phyloP scores from a whole-genome alignment of 176 grass and related monocot species.

The Carex cristatella region DNA sequence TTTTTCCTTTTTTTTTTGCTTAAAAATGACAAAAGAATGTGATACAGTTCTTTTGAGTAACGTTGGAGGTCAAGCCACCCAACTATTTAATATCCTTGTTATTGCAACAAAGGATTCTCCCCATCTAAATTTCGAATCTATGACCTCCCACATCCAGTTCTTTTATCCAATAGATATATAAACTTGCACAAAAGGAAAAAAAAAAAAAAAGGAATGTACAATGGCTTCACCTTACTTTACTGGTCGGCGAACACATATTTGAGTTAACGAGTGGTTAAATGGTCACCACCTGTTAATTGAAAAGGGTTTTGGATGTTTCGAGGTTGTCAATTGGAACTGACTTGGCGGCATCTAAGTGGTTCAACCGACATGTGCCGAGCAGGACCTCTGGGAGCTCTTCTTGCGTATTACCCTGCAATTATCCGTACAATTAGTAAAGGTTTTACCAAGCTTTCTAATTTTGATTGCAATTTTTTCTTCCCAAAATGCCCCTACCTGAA shows the following conservation, averaged over 20 bases:
- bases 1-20: not conserved
- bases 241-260: not conserved
- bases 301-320: conserved; percentile 21
- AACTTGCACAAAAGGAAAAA: not conserved
- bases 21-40: conserved; percentile 10
- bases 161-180: not conserved
- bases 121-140: no score
- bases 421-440: not conserved
- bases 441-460: not conserved
- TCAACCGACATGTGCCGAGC: conserved; percentile 78
- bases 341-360: conserved; percentile 78
- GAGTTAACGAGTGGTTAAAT: not conserved
- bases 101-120: no score
- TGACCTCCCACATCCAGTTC: not conserved
- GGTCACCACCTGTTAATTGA: conserved; percentile 6
- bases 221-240: not conserved
- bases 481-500: conserved; percentile 49
- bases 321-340: conserved; percentile 56
- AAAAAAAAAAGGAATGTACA: not conserved
- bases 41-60: not conserved
- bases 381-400: conserved; percentile 94
- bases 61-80: no score
- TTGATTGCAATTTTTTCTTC: conserved; percentile 1
- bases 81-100: no score
- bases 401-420: conserved; percentile 66